Conservation (phyloP, 306 rosid species). For the Begonia loranthoides region DNA sequence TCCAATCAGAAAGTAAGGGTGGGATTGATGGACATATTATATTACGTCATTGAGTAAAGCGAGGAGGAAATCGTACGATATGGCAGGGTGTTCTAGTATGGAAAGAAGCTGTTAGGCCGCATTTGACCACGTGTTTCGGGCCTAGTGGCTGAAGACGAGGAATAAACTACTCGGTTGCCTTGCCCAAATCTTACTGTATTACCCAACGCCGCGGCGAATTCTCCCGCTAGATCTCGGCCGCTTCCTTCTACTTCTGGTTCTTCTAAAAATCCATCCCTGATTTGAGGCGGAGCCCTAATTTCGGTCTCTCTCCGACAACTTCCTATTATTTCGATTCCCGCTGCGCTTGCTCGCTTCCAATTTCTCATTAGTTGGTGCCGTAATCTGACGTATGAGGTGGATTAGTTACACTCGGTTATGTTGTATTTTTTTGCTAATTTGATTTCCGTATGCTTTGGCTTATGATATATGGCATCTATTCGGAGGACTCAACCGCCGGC, state of each 20-base stretch:
- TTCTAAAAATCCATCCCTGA: slow-evolving; percentile 2
- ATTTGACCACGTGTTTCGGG: no score
- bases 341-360: neutral
- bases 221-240: slow-evolving; percentile 21
- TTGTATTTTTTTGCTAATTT: neutral
- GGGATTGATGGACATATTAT: no score
- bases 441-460: neutral
- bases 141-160: no score
- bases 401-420: slow-evolving; percentile 8
- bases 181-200: no score
- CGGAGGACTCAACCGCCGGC: slow-evolving; percentile 90
- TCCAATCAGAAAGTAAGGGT: no score
- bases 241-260: slow-evolving; percentile 6
- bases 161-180: no score
- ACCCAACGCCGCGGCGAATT: neutral
- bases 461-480: slow-evolving; percentile 58
- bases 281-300: slow-evolving; percentile 4
- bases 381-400: neutral
- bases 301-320: slow-evolving; percentile 11
- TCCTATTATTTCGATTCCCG: slow-evolving; percentile 1
- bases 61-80: no score
- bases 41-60: no score
- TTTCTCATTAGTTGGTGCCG: neutral
- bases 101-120: no score
- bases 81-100: no score